These are phyloP conservation scores for Puya raimondii DNA, from an alignment of 176 grass and related monocot genomes.

Conservation along the genomic window DNA sequence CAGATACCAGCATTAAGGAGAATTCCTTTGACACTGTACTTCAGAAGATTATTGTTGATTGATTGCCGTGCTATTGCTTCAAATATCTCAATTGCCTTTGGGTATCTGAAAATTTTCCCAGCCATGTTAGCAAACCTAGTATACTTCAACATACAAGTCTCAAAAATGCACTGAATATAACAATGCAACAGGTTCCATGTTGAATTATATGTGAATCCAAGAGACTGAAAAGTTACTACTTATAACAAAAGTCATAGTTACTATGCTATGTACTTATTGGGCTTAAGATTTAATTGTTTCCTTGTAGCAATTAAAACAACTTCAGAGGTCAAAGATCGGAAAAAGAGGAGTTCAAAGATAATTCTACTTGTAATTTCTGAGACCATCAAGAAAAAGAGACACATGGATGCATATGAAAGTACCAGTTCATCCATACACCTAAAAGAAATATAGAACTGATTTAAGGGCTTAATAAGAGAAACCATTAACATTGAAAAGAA, in stretches of 20 bases:
- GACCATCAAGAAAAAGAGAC: neutral
- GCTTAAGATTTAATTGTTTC: too few relatives aligned
- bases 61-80: conserved; percentile 81
- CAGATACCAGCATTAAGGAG: conserved; percentile 97
- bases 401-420: neutral
- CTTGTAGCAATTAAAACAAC: neutral
- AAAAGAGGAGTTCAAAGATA: neutral
- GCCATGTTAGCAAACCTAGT: conserved; percentile 16
- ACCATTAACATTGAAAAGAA: too few relatives aligned
- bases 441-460: neutral
- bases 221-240: neutral
- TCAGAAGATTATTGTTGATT: conserved; percentile 91
- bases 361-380: neutral
- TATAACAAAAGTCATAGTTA: too few relatives aligned
- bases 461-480: too few relatives aligned
- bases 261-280: too few relatives aligned
- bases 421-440: neutral
- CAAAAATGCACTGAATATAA: neutral
- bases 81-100: conserved; percentile 85
- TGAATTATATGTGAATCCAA: neutral
- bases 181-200: neutral
- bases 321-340: neutral
- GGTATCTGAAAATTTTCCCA: conserved; percentile 45
- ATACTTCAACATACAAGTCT: neutral
- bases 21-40: conserved; percentile 91